These are phyloP conservation scores for Prunus davidiana DNA, from an alignment of 306 rosid genomes.

Conservation along the genomic window DNA sequence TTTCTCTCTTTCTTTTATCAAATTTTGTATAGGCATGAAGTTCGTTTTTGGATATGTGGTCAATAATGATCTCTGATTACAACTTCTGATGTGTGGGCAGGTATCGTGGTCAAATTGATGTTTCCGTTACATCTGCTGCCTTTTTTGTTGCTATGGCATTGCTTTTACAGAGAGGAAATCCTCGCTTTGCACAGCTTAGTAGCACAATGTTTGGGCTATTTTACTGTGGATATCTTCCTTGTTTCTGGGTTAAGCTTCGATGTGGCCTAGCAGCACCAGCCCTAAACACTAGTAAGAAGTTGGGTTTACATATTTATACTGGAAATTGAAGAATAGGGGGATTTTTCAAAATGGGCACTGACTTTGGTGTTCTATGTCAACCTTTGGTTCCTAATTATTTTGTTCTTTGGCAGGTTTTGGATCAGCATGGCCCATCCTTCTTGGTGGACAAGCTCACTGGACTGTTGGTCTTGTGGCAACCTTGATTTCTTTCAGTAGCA, in stretches of 20 bases:
- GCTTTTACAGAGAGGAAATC: constrained; percentile 84
- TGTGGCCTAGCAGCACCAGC: constrained; percentile 95
- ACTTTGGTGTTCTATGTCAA: background rate
- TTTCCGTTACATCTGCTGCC: constrained; percentile 89
- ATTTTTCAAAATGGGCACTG: background rate
- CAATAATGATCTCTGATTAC: constrained; percentile 32
- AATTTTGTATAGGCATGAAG: background rate
- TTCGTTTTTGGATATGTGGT: constrained; percentile 13
- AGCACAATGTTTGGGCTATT: constrained; percentile 92
- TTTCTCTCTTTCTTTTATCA: background rate
- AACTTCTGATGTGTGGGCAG: constrained; percentile 45
- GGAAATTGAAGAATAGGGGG: background rate
- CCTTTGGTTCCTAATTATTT: background rate
- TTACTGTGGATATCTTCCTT: constrained; percentile 96
- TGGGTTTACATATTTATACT: background rate
- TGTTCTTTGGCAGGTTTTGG: constrained; percentile 39
- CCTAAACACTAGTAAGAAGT: constrained; percentile 64
- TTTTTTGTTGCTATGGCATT: constrained; percentile 76
- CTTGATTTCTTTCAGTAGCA: constrained; percentile 70
- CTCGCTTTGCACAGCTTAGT: constrained; percentile 93
- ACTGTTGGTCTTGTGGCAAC: constrained; percentile 98
- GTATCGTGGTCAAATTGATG: constrained; percentile 86
- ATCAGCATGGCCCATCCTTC: constrained; percentile 47
- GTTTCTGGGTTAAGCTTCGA: constrained; percentile 98
- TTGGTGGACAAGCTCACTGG: constrained; percentile 81